Base-by-base conservation (phyloP, 495 filamentous ascomycete species). In the Chaetomium cochliodes region DNA sequence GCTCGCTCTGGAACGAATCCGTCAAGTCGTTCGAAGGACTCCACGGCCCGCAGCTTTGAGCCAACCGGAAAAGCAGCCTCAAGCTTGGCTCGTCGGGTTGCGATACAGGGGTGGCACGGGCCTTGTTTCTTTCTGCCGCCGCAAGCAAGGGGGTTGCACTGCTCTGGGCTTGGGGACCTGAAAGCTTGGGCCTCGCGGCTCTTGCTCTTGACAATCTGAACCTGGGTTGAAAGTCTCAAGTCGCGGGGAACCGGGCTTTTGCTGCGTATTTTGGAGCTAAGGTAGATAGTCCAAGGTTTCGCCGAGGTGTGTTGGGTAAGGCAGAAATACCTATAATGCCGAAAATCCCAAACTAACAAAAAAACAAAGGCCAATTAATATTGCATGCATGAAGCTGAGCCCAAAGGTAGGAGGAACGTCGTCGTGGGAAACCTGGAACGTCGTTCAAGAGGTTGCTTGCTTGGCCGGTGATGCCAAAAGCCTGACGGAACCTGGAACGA, bases 71-170 rank as follows among this genome's bases (percentile, higher is more conserved):
- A 52, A 16, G 11, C 50, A 37, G 46, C n/a, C n/a, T 18, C n/a
- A 50, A 23, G 18, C 50, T 52, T 52, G 25, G 50, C 50, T 52
- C 50, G n/a, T 11, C 46, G 46, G 20, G 33, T 37, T 50, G 46
- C 3, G 18, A 4, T 16, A 16, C 50, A 52, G 26, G 50, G 50
- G 25, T 52, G 12, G 50, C 50, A 52, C 50, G 16, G 50, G 50
- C 50, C 46, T 0, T 15, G 41, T 37, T 37, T 16, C 28, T 6
- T 47, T 5, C 5, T 47, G 15, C 44, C 44, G 44, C 44, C n/a
- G 44, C 44, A 47, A 37, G 33, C 33, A 37, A 37, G 33, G 30
- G 30, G 44, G 44, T 18, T n/a, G 44, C 44, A 16, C 44, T 47
- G 15, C 16, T 47, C 44, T 47, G 11, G 15, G 16, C 16, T 47